Evolutionary conservation across 352 stramenopile genomes (phyloP).

Genomic region (Phytophthora macrochlamydospora): DNA sequence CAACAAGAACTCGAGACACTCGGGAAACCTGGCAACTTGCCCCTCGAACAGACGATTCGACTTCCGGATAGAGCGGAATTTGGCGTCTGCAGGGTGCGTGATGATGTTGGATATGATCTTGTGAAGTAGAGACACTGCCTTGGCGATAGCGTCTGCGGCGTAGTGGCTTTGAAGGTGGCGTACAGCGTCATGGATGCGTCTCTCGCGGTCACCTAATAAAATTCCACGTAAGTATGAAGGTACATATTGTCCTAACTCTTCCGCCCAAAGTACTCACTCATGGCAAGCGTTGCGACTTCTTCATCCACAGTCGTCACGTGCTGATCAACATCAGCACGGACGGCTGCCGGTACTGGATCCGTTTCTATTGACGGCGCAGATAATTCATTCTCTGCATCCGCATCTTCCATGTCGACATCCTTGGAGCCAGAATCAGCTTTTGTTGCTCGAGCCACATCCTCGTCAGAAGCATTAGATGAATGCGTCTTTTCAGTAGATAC

Average conservation of each 20-base stretch:
- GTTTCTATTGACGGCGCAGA: neutral
- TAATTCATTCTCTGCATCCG: neutral
- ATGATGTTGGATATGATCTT: slow-evolving; percentile 83
- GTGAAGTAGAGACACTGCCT: slow-evolving; percentile 52
- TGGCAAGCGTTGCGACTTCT: slow-evolving; percentile 39
- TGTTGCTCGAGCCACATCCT: neutral
- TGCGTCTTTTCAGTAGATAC: too few species aligned
- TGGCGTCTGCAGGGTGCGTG: slow-evolving; percentile 51
- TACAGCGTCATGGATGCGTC: slow-evolving; percentile 52
- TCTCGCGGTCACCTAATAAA: slow-evolving; percentile 57
- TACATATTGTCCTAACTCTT: too few species aligned
- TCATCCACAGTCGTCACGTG: slow-evolving; percentile 22
- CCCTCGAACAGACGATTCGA: slow-evolving; percentile 62
- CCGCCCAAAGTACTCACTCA: slow-evolving; percentile 39
- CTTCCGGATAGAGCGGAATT: slow-evolving; percentile 75
- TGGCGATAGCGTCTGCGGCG: slow-evolving; percentile 31
- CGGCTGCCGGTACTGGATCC: neutral
- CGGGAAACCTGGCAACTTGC: slow-evolving; percentile 51
- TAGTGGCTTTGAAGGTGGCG: slow-evolving; percentile 43
- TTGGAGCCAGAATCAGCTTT: neutral
- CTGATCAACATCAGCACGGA: neutral
- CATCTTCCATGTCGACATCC: slow-evolving; percentile 31
- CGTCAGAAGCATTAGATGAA: neutral
- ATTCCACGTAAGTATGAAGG: neutral
- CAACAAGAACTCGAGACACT: slow-evolving; percentile 69